phyloP scores from a whole-genome alignment of 2,329 filamentous ascomycete genomes.

The Keithomyces neogunnii region DNA sequence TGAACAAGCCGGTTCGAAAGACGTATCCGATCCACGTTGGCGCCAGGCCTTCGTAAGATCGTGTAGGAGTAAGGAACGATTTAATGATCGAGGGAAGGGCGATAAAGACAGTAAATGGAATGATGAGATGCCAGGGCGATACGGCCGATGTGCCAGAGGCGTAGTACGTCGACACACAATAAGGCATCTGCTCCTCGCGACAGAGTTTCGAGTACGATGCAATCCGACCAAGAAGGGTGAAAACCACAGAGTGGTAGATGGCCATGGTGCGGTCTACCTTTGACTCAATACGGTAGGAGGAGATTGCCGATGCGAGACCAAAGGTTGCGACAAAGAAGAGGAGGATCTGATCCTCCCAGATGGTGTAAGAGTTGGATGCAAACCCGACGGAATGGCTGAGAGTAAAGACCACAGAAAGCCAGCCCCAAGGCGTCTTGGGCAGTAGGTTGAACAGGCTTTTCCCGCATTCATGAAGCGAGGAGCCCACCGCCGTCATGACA shows the following conservation, averaged over 20 bases:
- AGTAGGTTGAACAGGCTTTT: slow-evolving; percentile 44
- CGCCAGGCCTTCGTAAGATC: slow-evolving; percentile 81
- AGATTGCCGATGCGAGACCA: slow-evolving; percentile 63
- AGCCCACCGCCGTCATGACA: slow-evolving; percentile 32
- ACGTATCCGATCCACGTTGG: slow-evolving; percentile 75
- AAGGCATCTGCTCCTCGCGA: slow-evolving; percentile 97
- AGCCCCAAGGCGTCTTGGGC: slow-evolving; percentile 80
- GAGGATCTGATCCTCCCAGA: slow-evolving; percentile 95
- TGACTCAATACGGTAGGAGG: slow-evolving; percentile 64
- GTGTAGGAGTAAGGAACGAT: slow-evolving; percentile 71
- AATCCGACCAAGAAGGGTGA: slow-evolving; percentile 68
- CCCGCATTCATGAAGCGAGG: slow-evolving; percentile 33
- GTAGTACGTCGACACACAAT: slow-evolving; percentile 92
- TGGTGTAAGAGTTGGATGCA: slow-evolving; percentile 95
- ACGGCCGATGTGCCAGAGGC: slow-evolving; percentile 86
- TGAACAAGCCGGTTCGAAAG: slow-evolving; percentile 65
- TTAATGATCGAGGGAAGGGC: slow-evolving; percentile 67
- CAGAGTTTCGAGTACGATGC: slow-evolving; percentile 88
- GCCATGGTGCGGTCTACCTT: slow-evolving; percentile 64
- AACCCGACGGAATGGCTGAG: slow-evolving; percentile 88
- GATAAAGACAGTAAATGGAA: slow-evolving; percentile 68
- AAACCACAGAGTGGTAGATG: slow-evolving; percentile 76
- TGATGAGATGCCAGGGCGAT: slow-evolving; percentile 77
- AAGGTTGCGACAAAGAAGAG: slow-evolving; percentile 89
- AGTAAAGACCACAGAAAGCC: slow-evolving; percentile 72